Evolutionary conservation across 2,329 filamentous ascomycete species (phyloP).

Genomic region (Phyllachora maydis): DNA sequence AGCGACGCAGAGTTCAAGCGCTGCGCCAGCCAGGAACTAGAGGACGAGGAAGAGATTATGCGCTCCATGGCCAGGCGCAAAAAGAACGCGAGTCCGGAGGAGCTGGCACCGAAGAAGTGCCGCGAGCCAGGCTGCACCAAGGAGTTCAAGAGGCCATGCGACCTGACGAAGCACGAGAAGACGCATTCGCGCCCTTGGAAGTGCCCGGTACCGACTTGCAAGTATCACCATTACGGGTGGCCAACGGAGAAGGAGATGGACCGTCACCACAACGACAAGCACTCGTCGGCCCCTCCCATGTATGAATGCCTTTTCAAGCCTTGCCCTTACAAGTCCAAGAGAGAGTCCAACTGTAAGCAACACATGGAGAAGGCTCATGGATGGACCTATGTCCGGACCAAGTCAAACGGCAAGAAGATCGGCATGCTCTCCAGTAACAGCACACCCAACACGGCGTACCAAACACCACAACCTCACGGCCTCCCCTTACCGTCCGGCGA

Average conservation of each 20-base stretch:
- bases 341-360: conserved; percentile 67
- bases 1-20: conserved; percentile 37
- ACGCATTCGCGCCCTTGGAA: conserved; percentile 95
- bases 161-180: conserved; percentile 95
- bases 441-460: conserved; percentile 20
- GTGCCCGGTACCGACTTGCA: conserved; percentile 64
- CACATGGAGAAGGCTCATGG: conserved; percentile 70
- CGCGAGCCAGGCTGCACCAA: conserved; percentile 60
- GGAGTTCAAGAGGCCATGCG: conserved; percentile 91
- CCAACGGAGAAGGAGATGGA: conserved; percentile 96
- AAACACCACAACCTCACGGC: conserved; percentile 38
- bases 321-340: conserved; percentile 85
- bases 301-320: conserved; percentile 67
- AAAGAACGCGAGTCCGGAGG: conserved; percentile 75
- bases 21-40: conserved; percentile 45
- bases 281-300: conserved; percentile 59
- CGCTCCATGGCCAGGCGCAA: conserved; percentile 92
- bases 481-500: conserved; percentile 42
- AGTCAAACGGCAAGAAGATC: conserved; percentile 62
- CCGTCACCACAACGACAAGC: conserved; percentile 90
- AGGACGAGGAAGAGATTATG: conserved; percentile 64
- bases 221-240: conserved; percentile 79
- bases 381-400: conserved; percentile 54
- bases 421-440: conserved; percentile 15
- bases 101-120: conserved; percentile 64